Base-by-base conservation (phyloP, 176 grass and related monocot species). In the Musa itinerans region DNA sequence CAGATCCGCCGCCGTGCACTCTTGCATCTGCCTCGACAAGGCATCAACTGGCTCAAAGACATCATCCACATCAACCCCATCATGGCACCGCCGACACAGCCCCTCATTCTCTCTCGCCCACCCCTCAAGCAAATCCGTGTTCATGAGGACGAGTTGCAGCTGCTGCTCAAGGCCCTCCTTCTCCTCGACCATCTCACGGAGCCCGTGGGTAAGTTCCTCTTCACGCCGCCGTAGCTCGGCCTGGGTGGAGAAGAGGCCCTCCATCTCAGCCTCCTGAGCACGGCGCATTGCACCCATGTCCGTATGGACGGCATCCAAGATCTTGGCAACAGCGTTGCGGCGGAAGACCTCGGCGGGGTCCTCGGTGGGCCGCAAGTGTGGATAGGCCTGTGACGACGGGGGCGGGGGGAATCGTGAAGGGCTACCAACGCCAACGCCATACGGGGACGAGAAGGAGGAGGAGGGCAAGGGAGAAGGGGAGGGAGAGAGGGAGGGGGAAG, bases 131-230 rank as follows among this genome's bases (percentile, higher is more conserved):
- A 80, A 69, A 19, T 80, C 78, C 1, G 48, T 29, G 48, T 80
- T 72, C 69, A 72, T 80, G 68, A 52, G 48, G 10, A 64, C 56
- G 10, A 72, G 29, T 55, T 72, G 78, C 56, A 80, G 55, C 78
- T 80, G 68, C 56, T 80, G 68, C 69, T 80, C 78, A 1, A 72
- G n/a, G 17, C 68, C 54, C 56, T 72, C 55, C 48, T 72, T 64
- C 68, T 80, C 78, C 34, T 63, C 21, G 7, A 52, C 14, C 52
- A 80, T 71, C 69, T 72, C 68, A 13, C 20, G 22, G 11, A 78
- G 50, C 22, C 63, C 63, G 11, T 13, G 23, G 7, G 22, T 12
- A 12, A 74, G 72, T 3, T 58, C 72, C 53, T 56, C 14, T 53
- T 74, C 3, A 5, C 72, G 72, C 52, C 72, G 53, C 11, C 72